Evolutionary conservation across 2,329 filamentous ascomycete species (phyloP).

Genomic region (Colletotrichum cordylinicola): DNA sequence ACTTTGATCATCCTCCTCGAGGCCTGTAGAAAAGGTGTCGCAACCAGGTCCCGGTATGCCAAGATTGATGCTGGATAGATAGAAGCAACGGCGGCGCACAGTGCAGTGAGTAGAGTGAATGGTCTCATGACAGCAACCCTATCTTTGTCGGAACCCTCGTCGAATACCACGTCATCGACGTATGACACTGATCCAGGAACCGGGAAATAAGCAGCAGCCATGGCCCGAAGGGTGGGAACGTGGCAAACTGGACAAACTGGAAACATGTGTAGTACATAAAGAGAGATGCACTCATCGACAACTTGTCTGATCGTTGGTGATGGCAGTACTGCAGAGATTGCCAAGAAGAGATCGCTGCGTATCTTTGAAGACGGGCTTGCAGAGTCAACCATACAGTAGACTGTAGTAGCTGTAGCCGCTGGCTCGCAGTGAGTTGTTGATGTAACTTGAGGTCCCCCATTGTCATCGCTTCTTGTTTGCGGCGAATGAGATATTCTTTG

Average conservation of each 20-base stretch:
- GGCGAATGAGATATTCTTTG: background rate
- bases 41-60: conserved; percentile 41
- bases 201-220: background rate
- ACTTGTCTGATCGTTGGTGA: background rate
- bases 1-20: conserved; percentile 41
- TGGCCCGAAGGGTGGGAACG: background rate
- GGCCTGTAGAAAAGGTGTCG: conserved; percentile 42
- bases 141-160: background rate
- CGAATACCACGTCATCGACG: background rate
- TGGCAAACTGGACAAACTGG: background rate
- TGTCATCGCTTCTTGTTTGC: background rate
- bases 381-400: background rate
- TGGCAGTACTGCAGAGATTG: background rate
- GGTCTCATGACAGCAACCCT: background rate
- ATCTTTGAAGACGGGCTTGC: background rate
- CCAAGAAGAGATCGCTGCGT: background rate
- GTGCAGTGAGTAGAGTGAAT: conserved; percentile 45
- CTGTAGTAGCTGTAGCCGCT: background rate
- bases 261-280: background rate
- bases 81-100: conserved; percentile 37
- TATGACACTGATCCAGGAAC: background rate
- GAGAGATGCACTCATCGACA: background rate
- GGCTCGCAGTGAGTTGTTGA: background rate
- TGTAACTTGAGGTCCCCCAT: background rate
- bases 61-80: conserved; percentile 46